phyloP scores from a whole-genome alignment of 2,329 filamentous ascomycete genomes.

The Botrytis galanthina region DNA sequence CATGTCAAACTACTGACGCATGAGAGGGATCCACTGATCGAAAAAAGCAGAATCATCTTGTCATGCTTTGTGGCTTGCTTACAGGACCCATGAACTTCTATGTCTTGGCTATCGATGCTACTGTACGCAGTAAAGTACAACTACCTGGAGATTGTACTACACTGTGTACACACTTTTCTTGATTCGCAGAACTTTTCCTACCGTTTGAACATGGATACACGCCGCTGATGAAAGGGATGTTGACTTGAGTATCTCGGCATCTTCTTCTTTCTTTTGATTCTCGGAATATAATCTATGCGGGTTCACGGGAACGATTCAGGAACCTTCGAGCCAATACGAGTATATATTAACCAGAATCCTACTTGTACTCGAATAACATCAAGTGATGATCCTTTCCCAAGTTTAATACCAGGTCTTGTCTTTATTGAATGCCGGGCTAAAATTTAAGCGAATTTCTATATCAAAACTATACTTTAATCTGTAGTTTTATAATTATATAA shows the following conservation, averaged over 20 bases:
- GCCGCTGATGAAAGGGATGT: constrained; percentile 5
- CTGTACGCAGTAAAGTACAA: neutral
- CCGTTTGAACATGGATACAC: neutral
- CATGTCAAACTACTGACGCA: constrained; percentile 14
- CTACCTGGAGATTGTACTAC: neutral
- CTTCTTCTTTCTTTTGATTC: constrained; percentile 1
- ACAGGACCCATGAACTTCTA: neutral
- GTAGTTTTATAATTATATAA: too few species aligned
- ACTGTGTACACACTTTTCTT: constrained; percentile 1
- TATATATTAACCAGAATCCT: neutral
- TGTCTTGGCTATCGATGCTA: neutral
- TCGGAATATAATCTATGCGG: neutral
- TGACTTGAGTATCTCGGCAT: neutral
- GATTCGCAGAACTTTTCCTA: neutral
- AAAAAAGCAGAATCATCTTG: neutral
- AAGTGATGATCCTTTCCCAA: constrained; percentile 13
- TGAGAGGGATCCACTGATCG: constrained; percentile 13
- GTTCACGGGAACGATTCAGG: neutral
- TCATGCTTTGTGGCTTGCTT: constrained; percentile 18
- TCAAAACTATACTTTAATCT: too few species aligned
- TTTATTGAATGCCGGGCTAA: too few species aligned
- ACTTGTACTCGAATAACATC: constrained; percentile 2
- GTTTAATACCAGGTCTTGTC: too few species aligned
- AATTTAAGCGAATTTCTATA: too few species aligned
- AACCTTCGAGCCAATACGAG: neutral